Base-by-base conservation (phyloP, 1,284 basidiomycete genomes). In the Schizophyllum commune region DNA sequence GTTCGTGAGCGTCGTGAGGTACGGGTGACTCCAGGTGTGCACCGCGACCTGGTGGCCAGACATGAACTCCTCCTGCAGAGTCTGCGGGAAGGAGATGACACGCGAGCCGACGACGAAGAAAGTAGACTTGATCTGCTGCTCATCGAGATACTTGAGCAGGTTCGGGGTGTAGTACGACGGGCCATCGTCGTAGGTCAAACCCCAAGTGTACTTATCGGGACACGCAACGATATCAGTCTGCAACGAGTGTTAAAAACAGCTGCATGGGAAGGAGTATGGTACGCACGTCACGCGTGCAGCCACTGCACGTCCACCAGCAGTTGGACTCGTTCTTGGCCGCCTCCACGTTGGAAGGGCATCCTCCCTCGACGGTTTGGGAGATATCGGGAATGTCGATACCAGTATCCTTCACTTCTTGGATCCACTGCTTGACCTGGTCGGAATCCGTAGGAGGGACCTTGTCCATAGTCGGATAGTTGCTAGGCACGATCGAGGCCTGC, bases 271-370 rank as follows among this genome's bases (percentile, higher is more conserved):
- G 39, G 9, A 47, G 8, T 17, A 9, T 47, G 9, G 13, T 13
- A 47, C 39, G 39, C 39, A 47, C 39, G 39, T 47, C 67, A 32
- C 83, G 80, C 1, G 82, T 84, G 76, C 90, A 93, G 52, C 89
- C 85, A 68, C 86, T 84, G 71, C 92, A 94, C 7, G 91, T 92
- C 92, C 92, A 95, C 92, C 92, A 94, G 74, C 90, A 91, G 32
- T 83, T 80, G 13, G 74, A 74, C 4, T 71, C 62, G 67, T 91
- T 81, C 7, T 78, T 73, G 7, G 81, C 83, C 5, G 86, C 85
- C 1, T 71, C 78, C 0, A 82, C 74, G 68, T 91, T 89, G 53
- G 83, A 77, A 1, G 81, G 70, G 67, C 90, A 93, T 59, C 87
- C 85, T 66, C 79, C 79, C 78, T 74, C 68, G 20, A 77, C 73